Percentiles rank a stretch among this genome's conserved stretches.
These are phyloP conservation scores for Pestalotiopsis sp. DNA, from an alignment of 2,329 filamentous ascomycete genomes.

Conservation along the genomic window DNA sequence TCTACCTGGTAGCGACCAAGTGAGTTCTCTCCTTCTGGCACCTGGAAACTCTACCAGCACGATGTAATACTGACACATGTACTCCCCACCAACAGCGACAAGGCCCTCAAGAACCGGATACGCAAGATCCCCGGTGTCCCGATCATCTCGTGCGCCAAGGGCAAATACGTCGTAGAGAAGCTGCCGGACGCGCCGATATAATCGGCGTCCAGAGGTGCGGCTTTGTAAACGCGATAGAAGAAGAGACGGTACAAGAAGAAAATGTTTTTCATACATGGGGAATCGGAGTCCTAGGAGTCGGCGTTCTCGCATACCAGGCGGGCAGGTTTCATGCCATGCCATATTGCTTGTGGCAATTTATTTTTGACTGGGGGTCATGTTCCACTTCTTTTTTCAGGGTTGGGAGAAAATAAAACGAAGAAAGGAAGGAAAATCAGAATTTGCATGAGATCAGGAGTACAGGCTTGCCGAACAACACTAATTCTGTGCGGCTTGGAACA, in stretches of 20 bases:
- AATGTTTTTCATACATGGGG: background rate
- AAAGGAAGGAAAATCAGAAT: too few species aligned
- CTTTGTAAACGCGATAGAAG: background rate
- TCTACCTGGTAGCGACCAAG: constrained; percentile 76
- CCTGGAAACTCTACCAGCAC: background rate
- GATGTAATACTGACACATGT: background rate
- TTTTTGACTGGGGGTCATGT: background rate
- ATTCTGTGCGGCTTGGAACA: background rate
- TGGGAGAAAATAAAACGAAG: background rate
- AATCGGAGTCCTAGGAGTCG: background rate
- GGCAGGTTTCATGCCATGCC: background rate
- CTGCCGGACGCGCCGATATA: constrained; percentile 15
- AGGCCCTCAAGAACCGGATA: constrained; percentile 26
- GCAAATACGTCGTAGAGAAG: constrained; percentile 88
- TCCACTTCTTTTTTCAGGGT: background rate
- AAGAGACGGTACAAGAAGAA: too few species aligned
- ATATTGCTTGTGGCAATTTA: background rate
- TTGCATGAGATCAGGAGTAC: constrained; percentile 6
- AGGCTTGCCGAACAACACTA: background rate
- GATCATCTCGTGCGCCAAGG: constrained; percentile 79
- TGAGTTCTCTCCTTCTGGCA: background rate
- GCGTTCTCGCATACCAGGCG: background rate
- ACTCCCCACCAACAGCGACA: constrained; percentile 34
- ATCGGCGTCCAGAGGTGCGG: background rate
- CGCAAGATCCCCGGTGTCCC: constrained; percentile 71